Percentiles rank a stretch among this genome's conserved stretches.
Evolutionary conservation across 2,329 filamentous ascomycete species (phyloP).

Genomic region (Colletotrichum sp.): DNA sequence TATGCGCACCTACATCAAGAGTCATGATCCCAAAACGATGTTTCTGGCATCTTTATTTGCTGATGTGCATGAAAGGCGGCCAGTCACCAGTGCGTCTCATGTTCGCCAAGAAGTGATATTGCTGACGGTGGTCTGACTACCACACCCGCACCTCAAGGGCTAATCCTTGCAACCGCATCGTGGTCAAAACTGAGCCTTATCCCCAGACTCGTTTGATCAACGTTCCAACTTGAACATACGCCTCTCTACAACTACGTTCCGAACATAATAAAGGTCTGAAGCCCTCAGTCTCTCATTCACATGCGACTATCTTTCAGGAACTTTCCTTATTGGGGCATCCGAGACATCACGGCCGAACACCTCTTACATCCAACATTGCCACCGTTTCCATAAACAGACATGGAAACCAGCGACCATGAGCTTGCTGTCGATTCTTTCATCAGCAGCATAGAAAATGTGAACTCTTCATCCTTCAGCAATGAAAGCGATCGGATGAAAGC

Average conservation of each 20-base stretch:
- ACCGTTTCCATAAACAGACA: too few relatives aligned
- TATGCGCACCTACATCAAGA: neutral
- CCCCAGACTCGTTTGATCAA: neutral
- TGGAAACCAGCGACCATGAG: neutral
- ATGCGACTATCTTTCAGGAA: neutral
- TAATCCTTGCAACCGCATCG: neutral
- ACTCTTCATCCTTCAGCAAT: neutral
- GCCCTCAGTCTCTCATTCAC: accelerated
- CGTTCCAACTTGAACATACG: neutral
- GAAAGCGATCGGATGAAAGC: neutral
- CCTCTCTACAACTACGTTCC: accelerated
- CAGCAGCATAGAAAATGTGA: neutral
- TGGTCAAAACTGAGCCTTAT: neutral
- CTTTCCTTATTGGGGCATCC: neutral
- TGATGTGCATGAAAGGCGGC: neutral
- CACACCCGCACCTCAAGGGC: neutral
- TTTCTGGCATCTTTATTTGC: neutral
- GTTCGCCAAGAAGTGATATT: neutral
- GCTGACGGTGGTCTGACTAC: neutral
- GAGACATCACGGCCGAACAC: neutral
- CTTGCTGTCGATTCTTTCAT: neutral
- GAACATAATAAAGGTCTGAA: neutral
- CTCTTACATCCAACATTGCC: neutral
- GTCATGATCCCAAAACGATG: neutral
- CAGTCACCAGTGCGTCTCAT: neutral